Base-by-base conservation (phyloP, 768 basidiomycete genomes). In the Boletus subcaerulescens region DNA sequence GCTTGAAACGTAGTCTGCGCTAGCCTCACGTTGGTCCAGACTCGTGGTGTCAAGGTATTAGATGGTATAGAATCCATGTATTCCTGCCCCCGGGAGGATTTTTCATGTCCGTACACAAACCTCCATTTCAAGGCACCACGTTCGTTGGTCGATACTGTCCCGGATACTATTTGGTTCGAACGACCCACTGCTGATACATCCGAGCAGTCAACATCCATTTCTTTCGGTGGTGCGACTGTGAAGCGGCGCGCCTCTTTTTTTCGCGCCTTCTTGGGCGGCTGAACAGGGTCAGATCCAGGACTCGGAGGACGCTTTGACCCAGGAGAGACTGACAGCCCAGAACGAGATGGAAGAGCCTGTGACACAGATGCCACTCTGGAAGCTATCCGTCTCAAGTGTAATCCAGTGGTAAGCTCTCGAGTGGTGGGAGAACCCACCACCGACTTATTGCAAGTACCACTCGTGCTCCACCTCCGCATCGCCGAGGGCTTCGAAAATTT, bases 1-100 rank as follows among this genome's bases (percentile, higher is more conserved):
- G 9, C 40, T 35, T 15, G 7, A 45, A 31, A 29, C 5, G 48
- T 4, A 18, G 18, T 22, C 53, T 26, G 8, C n/a, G 18, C 33
- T 17, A 22, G 41, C 39, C 67, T 70, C 46, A 70, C 69, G 11
- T 58, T 63, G 11, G 66, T 60, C 71, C 69, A 70, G 18, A 65
- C 60, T 36, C 71, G 57, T 17, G 69, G 69, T 33, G 26, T 29
- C 17, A 12, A 39, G 36, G 50, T 32, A 38, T 50, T 45, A 0
- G 60, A 39, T 38, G 42, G 43, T 4, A 29, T 17, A 14, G 42
- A 3, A 14, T n/a, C 32, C 8, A 6, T 5, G 15, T 13, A 6
- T 5, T 50, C 50, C 14, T 17, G 33, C 18, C n/a, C 45, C 35
- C 1, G 22, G 10, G 29, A 14, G 0, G 26, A 24, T 4, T 20